A percentile compares a stretch with the other conserved stretches of the same genome.
phyloP scores from a whole-genome alignment of 2,329 filamentous ascomycete species.

The Aspergillus sp. region DNA sequence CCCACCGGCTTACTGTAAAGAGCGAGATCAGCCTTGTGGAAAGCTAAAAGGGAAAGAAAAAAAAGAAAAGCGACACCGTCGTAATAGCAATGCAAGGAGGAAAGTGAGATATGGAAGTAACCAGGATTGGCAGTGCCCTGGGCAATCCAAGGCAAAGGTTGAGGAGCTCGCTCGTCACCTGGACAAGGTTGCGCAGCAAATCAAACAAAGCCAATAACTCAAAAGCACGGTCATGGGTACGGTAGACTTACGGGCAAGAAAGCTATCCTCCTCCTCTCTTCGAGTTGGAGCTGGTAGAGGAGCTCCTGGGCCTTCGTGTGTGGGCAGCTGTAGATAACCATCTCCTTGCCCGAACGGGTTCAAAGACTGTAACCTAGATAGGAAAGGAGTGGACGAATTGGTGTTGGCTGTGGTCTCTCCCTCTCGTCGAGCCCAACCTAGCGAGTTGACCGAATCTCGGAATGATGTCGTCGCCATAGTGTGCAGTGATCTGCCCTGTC shows the following conservation, averaged over 20 bases:
- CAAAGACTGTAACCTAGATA: slow-evolving; percentile 79
- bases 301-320: slow-evolving; percentile 78
- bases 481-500: slow-evolving; percentile 15
- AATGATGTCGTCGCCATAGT: slow-evolving; percentile 66
- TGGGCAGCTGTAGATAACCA: slow-evolving; percentile 90
- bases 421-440: slow-evolving; percentile 91
- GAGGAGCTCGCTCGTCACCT: slow-evolving; percentile 44
- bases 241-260: slow-evolving; percentile 83
- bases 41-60: slow-evolving; percentile 7
- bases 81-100: slow-evolving; percentile 2
- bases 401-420: slow-evolving; percentile 75
- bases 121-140: slow-evolving; percentile 11
- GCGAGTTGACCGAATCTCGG: slow-evolving; percentile 89
- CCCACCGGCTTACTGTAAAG: slow-evolving; percentile 88
- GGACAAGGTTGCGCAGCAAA: slow-evolving; percentile 31
- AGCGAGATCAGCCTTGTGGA: slow-evolving; percentile 24
- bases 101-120: slow-evolving; percentile 8
- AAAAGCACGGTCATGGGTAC: slow-evolving; percentile 29
- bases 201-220: slow-evolving; percentile 16
- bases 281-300: slow-evolving; percentile 82
- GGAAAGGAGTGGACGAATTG: slow-evolving; percentile 67
- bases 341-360: slow-evolving; percentile 81
- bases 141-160: slow-evolving; percentile 39
- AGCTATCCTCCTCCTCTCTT: slow-evolving; percentile 92
- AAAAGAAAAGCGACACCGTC: slow-evolving; percentile 4